phyloP scores from a whole-genome alignment of 371 early-diverging fungal species.

The Funneliformis caledonium region DNA sequence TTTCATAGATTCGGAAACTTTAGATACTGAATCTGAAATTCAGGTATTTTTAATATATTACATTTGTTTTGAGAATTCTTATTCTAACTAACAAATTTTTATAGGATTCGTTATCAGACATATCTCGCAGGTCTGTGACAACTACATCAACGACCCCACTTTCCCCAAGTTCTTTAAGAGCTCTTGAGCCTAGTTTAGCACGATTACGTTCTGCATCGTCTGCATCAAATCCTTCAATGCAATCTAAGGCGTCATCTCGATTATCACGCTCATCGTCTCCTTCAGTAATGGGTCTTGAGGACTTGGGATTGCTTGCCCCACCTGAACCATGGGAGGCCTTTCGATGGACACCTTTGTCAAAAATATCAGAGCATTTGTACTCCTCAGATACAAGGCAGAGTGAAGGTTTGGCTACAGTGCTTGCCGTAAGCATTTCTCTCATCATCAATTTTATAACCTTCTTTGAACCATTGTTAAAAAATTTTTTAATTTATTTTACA shows the following conservation, averaged over 20 bases:
- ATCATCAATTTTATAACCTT: constrained; percentile 30
- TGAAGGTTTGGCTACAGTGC: constrained; percentile 64
- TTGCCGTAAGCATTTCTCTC: constrained; percentile 53
- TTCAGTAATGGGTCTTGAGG: constrained; percentile 32
- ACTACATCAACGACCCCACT: constrained; percentile 9
- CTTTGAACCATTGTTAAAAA: background rate
- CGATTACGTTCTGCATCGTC: constrained; percentile 22
- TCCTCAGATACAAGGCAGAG: constrained; percentile 61
- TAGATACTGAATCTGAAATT: constrained; percentile 51
- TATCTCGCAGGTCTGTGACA: constrained; percentile 26
- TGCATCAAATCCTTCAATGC: constrained; percentile 24
- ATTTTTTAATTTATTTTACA: constrained; percentile 22
- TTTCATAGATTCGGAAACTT: constrained; percentile 48
- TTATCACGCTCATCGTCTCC: constrained; percentile 15
- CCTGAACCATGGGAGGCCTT: constrained; percentile 71
- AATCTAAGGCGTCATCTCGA: constrained; percentile 18
- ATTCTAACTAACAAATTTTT: background rate
- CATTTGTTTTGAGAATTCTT: background rate
- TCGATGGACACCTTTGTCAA: constrained; percentile 71
- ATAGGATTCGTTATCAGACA: constrained; percentile 39
- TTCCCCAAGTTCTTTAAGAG: constrained; percentile 26
- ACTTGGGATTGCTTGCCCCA: constrained; percentile 20
- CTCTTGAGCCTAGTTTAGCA: constrained; percentile 24
- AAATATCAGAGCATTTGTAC: constrained; percentile 70
- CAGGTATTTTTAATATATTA: constrained; percentile 27